Evolutionary conservation across 345 rosid genomes (phyloP).

Genomic region (Eucalyptus marginata): DNA sequence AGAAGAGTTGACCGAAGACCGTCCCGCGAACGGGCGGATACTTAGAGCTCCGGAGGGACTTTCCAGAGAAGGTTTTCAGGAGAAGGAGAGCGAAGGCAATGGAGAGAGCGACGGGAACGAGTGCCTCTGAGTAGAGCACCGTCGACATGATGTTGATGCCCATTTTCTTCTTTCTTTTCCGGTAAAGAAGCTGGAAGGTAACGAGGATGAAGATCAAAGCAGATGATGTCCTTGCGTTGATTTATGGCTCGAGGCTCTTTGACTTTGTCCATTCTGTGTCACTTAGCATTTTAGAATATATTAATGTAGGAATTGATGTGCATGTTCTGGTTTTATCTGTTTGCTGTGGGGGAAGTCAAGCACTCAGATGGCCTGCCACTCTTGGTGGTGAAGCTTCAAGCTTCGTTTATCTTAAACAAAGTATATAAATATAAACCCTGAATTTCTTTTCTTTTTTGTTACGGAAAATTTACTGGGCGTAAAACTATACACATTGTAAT

Average conservation of each 20-base stretch:
- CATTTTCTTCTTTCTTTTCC: background rate
- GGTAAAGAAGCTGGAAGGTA: background rate
- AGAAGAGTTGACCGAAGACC: conserved; percentile 21
- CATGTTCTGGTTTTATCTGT: background rate
- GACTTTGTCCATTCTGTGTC: background rate
- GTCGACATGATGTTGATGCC: conserved; percentile 5
- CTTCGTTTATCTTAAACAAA: background rate
- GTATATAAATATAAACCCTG: background rate
- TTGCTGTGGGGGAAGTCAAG: background rate
- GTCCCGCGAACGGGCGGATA: conserved; percentile 54
- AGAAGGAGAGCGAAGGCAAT: background rate
- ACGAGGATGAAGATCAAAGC: background rate
- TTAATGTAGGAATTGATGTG: background rate
- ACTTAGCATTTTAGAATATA: background rate
- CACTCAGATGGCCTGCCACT: background rate
- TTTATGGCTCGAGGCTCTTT: too few relatives aligned
- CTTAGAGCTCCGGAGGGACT: conserved; percentile 24
- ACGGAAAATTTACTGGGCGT: too few relatives aligned
- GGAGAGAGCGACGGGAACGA: conserved; percentile 4
- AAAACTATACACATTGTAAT: too few relatives aligned
- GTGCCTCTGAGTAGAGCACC: conserved; percentile 1
- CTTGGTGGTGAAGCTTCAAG: background rate
- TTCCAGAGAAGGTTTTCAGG: conserved; percentile 24
- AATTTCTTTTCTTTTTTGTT: background rate
- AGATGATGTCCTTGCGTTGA: background rate